Base-by-base conservation (phyloP, 257 asterid genomes). In the Knoxia roxburghii region DNA sequence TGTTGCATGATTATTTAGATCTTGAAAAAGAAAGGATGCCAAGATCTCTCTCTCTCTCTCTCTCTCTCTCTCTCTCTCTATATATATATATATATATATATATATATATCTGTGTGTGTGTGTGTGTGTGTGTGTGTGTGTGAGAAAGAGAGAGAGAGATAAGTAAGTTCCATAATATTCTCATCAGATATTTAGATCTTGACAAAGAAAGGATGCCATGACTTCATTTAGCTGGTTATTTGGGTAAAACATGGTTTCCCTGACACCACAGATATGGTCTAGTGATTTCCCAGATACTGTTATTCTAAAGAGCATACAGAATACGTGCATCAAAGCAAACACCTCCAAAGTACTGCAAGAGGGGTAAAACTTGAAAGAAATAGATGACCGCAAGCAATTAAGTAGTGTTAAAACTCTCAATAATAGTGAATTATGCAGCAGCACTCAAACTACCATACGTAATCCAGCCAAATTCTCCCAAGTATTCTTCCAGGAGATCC, bases 1-100 rank as follows among this genome's bases (percentile, higher is more conserved):
- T 18, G 48, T n/a, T 65, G 69, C 69, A 20, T 33, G 30, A 65
- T 32, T 13, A 48, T 33, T 39, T n/a, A n/a, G n/a, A n/a, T n/a
- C n/a, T n/a, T n/a, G n/a, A n/a, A n/a, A n/a, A n/a, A n/a, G n/a
- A n/a, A n/a, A n/a, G n/a, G n/a, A n/a, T n/a, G n/a, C n/a, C n/a
- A n/a, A n/a, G n/a, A n/a, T n/a, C n/a, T n/a, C n/a, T n/a, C n/a
- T n/a, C n/a, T n/a, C n/a, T n/a, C n/a, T n/a, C n/a, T n/a, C n/a
- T n/a, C n/a, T n/a, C n/a, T n/a, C n/a, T n/a, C n/a, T n/a, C n/a
- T n/a, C n/a, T n/a, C n/a, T n/a, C n/a, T n/a, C n/a, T n/a, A n/a
- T n/a, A n/a, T n/a, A n/a, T n/a, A n/a, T n/a, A n/a, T n/a, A n/a
- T n/a, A n/a, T n/a, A n/a, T n/a, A n/a, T n/a, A n/a, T n/a, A n/a